Conservation (phyloP, 2,329 filamentous ascomycete genomes). For the Plectosphaerella sp. region DNA sequence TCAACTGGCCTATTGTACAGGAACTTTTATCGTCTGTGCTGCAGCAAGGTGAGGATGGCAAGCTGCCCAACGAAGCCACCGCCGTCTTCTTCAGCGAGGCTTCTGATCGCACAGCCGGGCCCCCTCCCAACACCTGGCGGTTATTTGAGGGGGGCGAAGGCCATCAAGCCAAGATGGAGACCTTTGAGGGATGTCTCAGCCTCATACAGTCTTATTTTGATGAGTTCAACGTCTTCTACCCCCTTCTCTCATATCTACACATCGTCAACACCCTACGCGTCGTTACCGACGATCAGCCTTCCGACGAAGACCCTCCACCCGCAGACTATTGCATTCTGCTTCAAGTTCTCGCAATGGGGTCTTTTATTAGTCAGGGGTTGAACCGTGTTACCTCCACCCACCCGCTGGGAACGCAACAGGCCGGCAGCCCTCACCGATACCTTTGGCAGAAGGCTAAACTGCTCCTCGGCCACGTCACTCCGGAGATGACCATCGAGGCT, state of each 20-base stretch:
- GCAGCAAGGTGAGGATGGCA: neutral
- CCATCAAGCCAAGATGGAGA: neutral
- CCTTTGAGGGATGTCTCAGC: constrained; percentile 2
- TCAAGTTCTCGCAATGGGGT: constrained; percentile 11
- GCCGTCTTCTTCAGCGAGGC: constrained; percentile 8
- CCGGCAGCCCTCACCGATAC: neutral
- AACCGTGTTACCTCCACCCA: constrained; percentile 2
- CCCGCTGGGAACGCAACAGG: neutral
- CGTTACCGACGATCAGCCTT: neutral
- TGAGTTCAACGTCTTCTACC: constrained; percentile 21
- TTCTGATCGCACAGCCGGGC: neutral
- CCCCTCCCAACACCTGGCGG: constrained; percentile 9
- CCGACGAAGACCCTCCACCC: neutral
- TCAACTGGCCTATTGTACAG: constrained; percentile 15
- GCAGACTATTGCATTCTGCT: constrained; percentile 10
- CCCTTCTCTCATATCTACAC: neutral
- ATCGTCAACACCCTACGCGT: neutral
- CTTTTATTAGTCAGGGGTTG: constrained; percentile 3
- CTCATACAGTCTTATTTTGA: constrained; percentile 16
- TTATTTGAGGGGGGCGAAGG: constrained; percentile 6
- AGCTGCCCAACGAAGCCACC: constrained; percentile 7
- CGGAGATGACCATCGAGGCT: constrained; percentile 15
- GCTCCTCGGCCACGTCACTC: constrained; percentile 13
- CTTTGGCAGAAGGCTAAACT: constrained; percentile 20
- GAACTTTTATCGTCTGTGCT: constrained; percentile 6